A percentile compares a stretch with the other conserved stretches of the same genome.
These are phyloP conservation scores for Wickerhamia fluorescens DNA, from an alignment of 805 yeast genomes.

Conservation along the genomic window DNA sequence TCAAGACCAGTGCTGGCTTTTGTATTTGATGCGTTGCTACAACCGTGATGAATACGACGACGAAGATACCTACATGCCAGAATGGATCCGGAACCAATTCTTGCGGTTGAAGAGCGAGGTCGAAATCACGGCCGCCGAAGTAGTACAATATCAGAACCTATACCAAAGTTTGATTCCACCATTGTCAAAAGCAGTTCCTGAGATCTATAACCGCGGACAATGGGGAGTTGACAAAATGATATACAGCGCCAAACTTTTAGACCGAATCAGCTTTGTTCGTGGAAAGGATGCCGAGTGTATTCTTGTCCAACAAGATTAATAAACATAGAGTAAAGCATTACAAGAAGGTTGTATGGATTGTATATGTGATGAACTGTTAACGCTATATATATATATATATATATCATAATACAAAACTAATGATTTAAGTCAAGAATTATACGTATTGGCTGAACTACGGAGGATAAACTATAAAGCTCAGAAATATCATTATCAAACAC, in stretches of 20 bases:
- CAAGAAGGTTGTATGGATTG: no score
- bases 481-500: no score
- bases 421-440: no score
- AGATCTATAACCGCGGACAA: slow-evolving; percentile 44
- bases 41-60: slow-evolving; percentile 34
- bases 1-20: slow-evolving; percentile 50
- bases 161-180: slow-evolving; percentile 49
- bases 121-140: slow-evolving; percentile 44
- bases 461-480: no score
- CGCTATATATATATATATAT: background rate
- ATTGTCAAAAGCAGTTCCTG: slow-evolving; percentile 44
- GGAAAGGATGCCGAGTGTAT: slow-evolving; percentile 40
- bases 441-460: no score
- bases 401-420: no score
- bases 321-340: no score
- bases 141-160: slow-evolving; percentile 44
- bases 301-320: slow-evolving; percentile 20
- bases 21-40: slow-evolving; percentile 57
- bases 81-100: slow-evolving; percentile 42
- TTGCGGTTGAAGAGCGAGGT: slow-evolving; percentile 27
- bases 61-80: slow-evolving; percentile 38
- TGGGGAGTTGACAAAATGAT: slow-evolving; percentile 45
- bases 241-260: slow-evolving; percentile 47
- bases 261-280: slow-evolving; percentile 41
- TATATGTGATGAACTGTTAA: no score